phyloP scores from a whole-genome alignment of 2,329 filamentous ascomycete species.

The Coniella lustricola region DNA sequence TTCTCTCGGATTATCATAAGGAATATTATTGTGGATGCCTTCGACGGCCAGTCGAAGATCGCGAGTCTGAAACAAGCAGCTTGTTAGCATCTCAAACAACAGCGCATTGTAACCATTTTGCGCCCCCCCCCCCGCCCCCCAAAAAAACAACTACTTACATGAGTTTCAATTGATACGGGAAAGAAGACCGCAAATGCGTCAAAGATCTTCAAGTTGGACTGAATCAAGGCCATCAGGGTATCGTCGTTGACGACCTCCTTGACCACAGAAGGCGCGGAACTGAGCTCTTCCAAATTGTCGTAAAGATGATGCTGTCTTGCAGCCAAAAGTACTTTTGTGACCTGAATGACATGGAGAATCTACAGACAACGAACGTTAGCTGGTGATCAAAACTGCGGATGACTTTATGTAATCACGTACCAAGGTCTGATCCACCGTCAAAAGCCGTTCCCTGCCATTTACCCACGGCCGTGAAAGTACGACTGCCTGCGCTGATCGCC shows the following conservation, averaged over 20 bases:
- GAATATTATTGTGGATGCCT: constrained; percentile 13
- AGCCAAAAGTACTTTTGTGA: constrained; percentile 26
- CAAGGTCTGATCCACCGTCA: constrained; percentile 17
- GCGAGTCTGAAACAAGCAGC: constrained; percentile 6
- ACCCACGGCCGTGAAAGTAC: constrained; percentile 21
- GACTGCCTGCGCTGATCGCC: constrained; percentile 26
- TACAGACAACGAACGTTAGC: not conserved
- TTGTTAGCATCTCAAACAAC: not conserved
- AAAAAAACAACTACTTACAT: constrained; percentile 11
- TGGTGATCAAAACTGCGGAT: not conserved
- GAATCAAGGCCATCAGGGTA: constrained; percentile 27
- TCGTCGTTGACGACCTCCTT: constrained; percentile 26
- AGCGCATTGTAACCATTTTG: too few species aligned
- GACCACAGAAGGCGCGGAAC: constrained; percentile 31
- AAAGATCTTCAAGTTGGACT: constrained; percentile 27
- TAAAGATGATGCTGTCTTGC: constrained; percentile 31
- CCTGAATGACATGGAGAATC: constrained; percentile 18
- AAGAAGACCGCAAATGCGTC: constrained; percentile 25
- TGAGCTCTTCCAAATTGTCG: constrained; percentile 27
- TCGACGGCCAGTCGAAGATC: constrained; percentile 13
- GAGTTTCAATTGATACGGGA: constrained; percentile 16
- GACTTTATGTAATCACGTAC: not conserved
- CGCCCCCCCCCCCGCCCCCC: too few species aligned
- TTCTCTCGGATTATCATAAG: constrained; percentile 9
- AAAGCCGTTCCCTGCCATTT: constrained; percentile 14